A percentile compares a stretch with the other conserved stretches of the same genome.
Conservation (phyloP, 2,329 filamentous ascomycete genomes). For the Fusarium clavum region DNA sequence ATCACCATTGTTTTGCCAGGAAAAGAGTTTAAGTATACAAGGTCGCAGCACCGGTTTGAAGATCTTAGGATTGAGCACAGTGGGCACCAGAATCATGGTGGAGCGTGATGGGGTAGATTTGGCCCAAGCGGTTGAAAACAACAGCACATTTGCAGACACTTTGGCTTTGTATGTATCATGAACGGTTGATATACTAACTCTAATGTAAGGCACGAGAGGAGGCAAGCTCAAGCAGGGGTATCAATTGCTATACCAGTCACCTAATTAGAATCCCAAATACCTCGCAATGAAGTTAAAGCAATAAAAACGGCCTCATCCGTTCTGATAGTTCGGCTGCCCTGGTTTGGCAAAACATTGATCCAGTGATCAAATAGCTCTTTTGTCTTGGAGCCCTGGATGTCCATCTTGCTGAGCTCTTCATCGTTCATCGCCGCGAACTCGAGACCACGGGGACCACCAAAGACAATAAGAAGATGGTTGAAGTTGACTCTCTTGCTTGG, state of each 20-base stretch:
- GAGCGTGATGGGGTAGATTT: slow-evolving; percentile 40
- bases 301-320: slow-evolving; percentile 88
- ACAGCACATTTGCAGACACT: slow-evolving; percentile 48
- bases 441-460: slow-evolving; percentile 83
- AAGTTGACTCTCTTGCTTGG: slow-evolving; percentile 61
- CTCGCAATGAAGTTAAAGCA: slow-evolving; percentile 75
- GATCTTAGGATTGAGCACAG: slow-evolving; percentile 47
- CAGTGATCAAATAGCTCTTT: slow-evolving; percentile 84
- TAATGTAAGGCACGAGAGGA: slow-evolving; percentile 3
- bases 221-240: slow-evolving; percentile 34
- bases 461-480: slow-evolving; percentile 80
- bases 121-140: slow-evolving; percentile 41
- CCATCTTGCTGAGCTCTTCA: slow-evolving; percentile 66
- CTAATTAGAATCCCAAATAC: slow-evolving; percentile 60
- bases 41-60: slow-evolving; percentile 34
- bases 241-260: slow-evolving; percentile 36
- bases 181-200: slow-evolving; percentile 21
- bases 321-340: slow-evolving; percentile 83
- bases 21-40: slow-evolving; percentile 54
- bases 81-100: slow-evolving; percentile 46
- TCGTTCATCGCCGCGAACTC: slow-evolving; percentile 78
- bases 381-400: slow-evolving; percentile 72
- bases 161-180: slow-evolving; percentile 45
- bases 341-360: slow-evolving; percentile 83
- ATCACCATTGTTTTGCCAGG: slow-evolving; percentile 59